Conservation (phyloP, 2,329 filamentous ascomycete species). For the Magnaporthiopsis incrustans region DNA sequence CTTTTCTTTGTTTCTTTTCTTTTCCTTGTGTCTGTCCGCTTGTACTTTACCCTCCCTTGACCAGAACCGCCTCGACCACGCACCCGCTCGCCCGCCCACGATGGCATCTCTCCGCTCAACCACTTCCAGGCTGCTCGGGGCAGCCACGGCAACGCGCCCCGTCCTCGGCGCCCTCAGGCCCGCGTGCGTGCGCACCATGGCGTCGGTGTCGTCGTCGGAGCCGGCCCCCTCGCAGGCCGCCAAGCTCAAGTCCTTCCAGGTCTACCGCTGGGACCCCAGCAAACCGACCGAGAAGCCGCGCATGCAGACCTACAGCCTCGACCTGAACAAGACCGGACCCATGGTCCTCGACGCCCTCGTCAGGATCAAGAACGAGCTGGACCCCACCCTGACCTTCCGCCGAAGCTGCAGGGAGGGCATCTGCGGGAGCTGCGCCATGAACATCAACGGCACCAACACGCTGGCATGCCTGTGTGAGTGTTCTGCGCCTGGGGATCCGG, state of each 20-base stretch:
- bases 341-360: slow-evolving; percentile 98
- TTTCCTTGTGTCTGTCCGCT: background rate
- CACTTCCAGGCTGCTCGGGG: slow-evolving; percentile 42
- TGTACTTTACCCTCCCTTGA: too few species aligned
- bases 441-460: slow-evolving; percentile 98
- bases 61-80: slow-evolving; percentile 15
- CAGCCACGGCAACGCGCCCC: slow-evolving; percentile 29
- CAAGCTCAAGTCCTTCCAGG: slow-evolving; percentile 86
- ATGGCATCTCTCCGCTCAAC: slow-evolving; percentile 57
- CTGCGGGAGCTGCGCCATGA: slow-evolving; percentile 98
- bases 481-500: too few species aligned
- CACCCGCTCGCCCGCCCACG: slow-evolving; percentile 18
- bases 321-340: slow-evolving; percentile 97
- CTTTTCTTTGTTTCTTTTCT: background rate
- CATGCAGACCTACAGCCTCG: slow-evolving; percentile 92
- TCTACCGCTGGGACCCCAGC: slow-evolving; percentile 99
- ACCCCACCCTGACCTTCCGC: slow-evolving; percentile 93
- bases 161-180: slow-evolving; percentile 26
- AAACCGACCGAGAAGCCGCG: slow-evolving; percentile 82
- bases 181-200: slow-evolving; percentile 43
- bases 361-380: slow-evolving; percentile 97
- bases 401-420: slow-evolving; percentile 96
- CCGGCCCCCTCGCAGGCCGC: slow-evolving; percentile 56
- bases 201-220: slow-evolving; percentile 39
- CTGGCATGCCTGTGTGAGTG: slow-evolving; percentile 90